A percentile compares a stretch with the other conserved stretches of the same genome.
Evolutionary conservation across 139 green algal species (phyloP).

Genomic region (Haematococcus lacustris): DNA sequence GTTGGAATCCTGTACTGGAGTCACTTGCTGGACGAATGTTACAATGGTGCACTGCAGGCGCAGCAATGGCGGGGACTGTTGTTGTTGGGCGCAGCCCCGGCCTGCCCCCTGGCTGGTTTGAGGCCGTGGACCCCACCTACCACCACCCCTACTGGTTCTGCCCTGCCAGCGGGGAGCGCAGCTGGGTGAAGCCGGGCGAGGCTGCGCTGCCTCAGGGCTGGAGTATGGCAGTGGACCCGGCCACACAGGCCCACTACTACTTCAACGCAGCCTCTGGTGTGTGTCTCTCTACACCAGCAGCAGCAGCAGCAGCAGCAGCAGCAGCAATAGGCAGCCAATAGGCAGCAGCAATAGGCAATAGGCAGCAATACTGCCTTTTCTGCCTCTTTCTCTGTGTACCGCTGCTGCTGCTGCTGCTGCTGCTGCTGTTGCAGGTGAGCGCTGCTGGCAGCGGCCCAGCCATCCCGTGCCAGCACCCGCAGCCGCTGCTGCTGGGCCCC

Average conservation of each 20-base stretch:
- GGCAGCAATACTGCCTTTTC: no score
- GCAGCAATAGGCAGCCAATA: not conserved
- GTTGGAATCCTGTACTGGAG: no score
- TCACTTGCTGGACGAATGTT: no score
- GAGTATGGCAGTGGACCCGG: conserved; percentile 36
- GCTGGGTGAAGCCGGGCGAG: conserved; percentile 28
- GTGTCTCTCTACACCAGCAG: not conserved
- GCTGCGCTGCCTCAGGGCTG: conserved; percentile 48
- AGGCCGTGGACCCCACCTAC: conserved; percentile 59
- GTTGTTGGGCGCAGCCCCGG: not conserved
- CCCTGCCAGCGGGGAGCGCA: conserved; percentile 39
- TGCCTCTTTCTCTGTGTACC: no score
- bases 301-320: not conserved
- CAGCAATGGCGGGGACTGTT: not conserved
- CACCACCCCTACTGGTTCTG: conserved; percentile 50
- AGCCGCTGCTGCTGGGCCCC: not conserved
- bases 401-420: not conserved
- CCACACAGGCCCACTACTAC: conserved; percentile 36
- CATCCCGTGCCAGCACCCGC: not conserved
- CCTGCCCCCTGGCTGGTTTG: conserved; percentile 58
- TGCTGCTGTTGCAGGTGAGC: conserved; percentile 12
- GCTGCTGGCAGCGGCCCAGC: conserved; percentile 43
- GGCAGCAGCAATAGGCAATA: no score
- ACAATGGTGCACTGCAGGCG: no score
- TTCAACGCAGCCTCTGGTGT: conserved; percentile 35